phyloP scores from a whole-genome alignment of 306 rosid species.

The Lagenaria siceraria region DNA sequence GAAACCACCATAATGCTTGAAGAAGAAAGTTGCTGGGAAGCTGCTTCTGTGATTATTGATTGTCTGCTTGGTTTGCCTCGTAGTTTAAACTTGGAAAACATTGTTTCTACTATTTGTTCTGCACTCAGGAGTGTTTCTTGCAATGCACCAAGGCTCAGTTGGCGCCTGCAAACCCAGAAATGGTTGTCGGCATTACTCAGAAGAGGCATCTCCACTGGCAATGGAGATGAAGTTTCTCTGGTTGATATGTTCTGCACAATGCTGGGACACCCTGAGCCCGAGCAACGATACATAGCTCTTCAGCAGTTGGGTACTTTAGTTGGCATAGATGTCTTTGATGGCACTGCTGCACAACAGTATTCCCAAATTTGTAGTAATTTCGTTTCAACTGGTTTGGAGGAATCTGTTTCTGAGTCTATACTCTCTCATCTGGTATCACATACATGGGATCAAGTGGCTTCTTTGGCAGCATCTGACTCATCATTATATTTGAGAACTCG shows the following conservation, averaged over 20 bases:
- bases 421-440: conserved; percentile 59
- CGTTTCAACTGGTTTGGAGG: conserved; percentile 26
- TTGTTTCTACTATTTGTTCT: conserved; percentile 45
- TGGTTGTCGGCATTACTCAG: conserved; percentile 45
- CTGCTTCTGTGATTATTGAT: conserved; percentile 70
- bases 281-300: conserved; percentile 71
- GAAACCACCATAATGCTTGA: conserved; percentile 47
- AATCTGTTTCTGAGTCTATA: conserved; percentile 32
- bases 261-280: conserved; percentile 85
- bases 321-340: conserved; percentile 44
- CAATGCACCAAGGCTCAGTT: conserved; percentile 63
- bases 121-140: conserved; percentile 47
- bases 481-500: conserved; percentile 45
- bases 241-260: conserved; percentile 52
- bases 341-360: conserved; percentile 22
- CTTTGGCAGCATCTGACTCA: conserved; percentile 59
- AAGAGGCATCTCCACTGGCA: conserved; percentile 41
- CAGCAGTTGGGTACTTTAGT: conserved; percentile 55
- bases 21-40: conserved; percentile 78
- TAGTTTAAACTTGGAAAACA: conserved; percentile 40
- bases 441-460: conserved; percentile 77
- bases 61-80: conserved; percentile 52
- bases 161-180: conserved; percentile 79
- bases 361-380: conserved; percentile 23
- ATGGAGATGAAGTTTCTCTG: conserved; percentile 53